A percentile compares a stretch with the other conserved stretches of the same genome.
Evolutionary conservation across 2,329 filamentous ascomycete genomes (phyloP).

Genomic region (Penicillium sp.): DNA sequence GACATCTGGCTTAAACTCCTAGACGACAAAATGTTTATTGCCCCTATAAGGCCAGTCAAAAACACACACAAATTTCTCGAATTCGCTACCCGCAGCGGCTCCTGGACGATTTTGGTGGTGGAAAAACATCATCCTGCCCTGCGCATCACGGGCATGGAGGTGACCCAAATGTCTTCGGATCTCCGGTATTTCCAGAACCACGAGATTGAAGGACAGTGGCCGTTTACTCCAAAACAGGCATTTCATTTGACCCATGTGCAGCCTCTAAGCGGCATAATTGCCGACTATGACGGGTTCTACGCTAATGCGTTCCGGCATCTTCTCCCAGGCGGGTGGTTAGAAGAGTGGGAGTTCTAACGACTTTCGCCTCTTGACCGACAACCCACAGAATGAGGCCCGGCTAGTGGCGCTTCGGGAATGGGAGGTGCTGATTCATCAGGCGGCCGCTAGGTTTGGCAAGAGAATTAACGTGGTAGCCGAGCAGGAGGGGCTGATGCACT

Average conservation of each 20-base stretch:
- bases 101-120: too few species aligned
- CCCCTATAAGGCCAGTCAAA: too few species aligned
- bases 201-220: neutral
- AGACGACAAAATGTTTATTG: too few species aligned
- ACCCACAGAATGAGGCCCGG: neutral
- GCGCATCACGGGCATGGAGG: neutral
- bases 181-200: neutral
- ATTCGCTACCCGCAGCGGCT: too few species aligned
- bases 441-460: too few species aligned
- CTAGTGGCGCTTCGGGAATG: too few species aligned
- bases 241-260: constrained; percentile 3
- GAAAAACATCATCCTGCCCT: neutral
- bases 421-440: too few species aligned
- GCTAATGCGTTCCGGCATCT: too few species aligned
- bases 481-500: constrained; percentile 1
- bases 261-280: neutral
- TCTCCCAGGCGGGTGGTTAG: neutral
- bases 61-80: too few species aligned
- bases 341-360: neutral
- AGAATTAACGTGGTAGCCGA: neutral
- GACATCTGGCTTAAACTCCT: too few species aligned
- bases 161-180: neutral
- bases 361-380: constrained; percentile 1
- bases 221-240: neutral
- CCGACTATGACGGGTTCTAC: constrained; percentile 3